Evolutionary conservation across 2,329 filamentous ascomycete genomes (phyloP).

Genomic region (Nigrograna mackinnonii): DNA sequence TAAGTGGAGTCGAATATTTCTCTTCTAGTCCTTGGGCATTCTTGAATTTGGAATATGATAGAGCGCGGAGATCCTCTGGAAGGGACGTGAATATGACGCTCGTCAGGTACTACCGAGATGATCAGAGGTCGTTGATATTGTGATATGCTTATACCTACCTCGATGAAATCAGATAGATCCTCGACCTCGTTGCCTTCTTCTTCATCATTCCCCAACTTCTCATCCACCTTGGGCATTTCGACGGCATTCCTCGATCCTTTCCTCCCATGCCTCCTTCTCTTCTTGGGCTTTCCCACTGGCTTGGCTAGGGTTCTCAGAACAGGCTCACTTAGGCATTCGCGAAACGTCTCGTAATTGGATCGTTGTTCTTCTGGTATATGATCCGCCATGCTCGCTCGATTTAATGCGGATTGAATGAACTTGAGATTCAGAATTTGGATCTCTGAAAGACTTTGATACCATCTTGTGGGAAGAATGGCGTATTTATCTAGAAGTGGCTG

Average conservation of each 20-base stretch:
- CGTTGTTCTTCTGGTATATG: constrained; percentile 40
- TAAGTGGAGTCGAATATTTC: constrained; percentile 62
- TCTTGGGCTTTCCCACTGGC: constrained; percentile 45
- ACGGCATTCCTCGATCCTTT: constrained; percentile 4
- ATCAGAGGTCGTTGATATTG: no score
- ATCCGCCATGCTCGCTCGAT: constrained; percentile 25
- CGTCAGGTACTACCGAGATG: constrained; percentile 73
- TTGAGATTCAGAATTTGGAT: no score
- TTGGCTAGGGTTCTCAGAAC: constrained; percentile 65
- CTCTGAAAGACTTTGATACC: no score
- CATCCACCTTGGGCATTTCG: constrained; percentile 3
- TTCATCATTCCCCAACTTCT: constrained; percentile 16
- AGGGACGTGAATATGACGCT: constrained; percentile 69
- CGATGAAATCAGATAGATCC: constrained; percentile 78
- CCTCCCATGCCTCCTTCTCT: constrained; percentile 39
- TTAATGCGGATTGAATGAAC: no score
- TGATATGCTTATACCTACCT: no score
- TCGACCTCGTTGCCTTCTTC: constrained; percentile 54
- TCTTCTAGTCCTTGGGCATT: constrained; percentile 54
- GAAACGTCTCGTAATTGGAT: constrained; percentile 68
- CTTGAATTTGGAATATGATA: constrained; percentile 64
- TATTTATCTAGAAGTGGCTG: no score
- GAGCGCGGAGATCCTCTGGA: constrained; percentile 61
- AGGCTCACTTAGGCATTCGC: constrained; percentile 72
- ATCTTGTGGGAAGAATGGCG: neutral